A percentile compares a stretch with the other conserved stretches of the same genome.
Evolutionary conservation across 495 filamentous ascomycete genomes (phyloP).

Genomic region (Jackrogersella multiformis): DNA sequence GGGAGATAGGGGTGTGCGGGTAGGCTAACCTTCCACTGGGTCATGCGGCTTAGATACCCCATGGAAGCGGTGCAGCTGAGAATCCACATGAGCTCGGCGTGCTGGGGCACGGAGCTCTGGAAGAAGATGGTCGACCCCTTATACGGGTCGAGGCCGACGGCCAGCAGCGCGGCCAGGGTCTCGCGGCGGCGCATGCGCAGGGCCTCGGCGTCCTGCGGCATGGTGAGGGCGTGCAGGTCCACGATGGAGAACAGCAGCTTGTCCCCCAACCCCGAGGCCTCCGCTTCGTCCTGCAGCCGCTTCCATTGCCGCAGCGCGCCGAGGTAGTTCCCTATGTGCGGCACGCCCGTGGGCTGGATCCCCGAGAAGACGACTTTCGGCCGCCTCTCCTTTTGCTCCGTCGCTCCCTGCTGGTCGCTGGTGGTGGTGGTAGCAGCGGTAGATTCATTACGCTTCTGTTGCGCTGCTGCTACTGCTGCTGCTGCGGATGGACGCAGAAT

Average conservation of each 20-base stretch:
- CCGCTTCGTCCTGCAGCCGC: constrained; percentile 71
- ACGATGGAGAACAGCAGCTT: constrained; percentile 85
- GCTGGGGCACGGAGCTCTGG: constrained; percentile 78
- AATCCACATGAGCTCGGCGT: constrained; percentile 95
- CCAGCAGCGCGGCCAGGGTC: constrained; percentile 80
- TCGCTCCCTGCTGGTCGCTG: neutral
- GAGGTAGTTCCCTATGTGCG: constrained; percentile 96
- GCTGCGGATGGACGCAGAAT: constrained; percentile 7
- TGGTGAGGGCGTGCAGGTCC: constrained; percentile 91
- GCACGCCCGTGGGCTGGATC: constrained; percentile 94
- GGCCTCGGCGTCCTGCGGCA: constrained; percentile 67
- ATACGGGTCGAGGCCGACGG: constrained; percentile 81
- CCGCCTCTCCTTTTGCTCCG: neutral
- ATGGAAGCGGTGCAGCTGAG: constrained; percentile 87
- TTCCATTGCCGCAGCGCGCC: constrained; percentile 92
- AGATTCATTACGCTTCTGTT: constrained; percentile 31
- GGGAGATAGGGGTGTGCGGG: neutral
- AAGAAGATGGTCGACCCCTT: constrained; percentile 79
- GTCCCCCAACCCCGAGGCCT: constrained; percentile 57
- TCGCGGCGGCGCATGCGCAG: constrained; percentile 73
- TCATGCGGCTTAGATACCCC: constrained; percentile 93
- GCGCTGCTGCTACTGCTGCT: too few relatives aligned
- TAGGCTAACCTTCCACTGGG: constrained; percentile 88
- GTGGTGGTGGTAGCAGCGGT: neutral
- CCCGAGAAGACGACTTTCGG: constrained; percentile 86